Evolutionary conservation across 2,329 filamentous ascomycete species (phyloP), one percentile per base, ranked within the genome.

Genomic region (Talaromyces sp.): DNA sequence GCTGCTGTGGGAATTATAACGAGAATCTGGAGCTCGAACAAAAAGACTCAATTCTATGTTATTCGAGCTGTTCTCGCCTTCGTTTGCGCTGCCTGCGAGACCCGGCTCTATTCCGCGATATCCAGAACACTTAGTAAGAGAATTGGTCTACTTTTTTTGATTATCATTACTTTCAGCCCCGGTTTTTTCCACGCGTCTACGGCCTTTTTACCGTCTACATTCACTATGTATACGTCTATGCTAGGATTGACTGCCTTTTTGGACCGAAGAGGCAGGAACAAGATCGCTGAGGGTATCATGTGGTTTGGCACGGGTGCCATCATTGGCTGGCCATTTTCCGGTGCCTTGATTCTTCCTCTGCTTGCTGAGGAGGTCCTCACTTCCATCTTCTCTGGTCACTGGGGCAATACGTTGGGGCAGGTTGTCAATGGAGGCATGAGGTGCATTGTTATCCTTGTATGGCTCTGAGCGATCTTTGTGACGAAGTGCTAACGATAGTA

Each of bases 171-270:
- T 59, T 88, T 89, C 65, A 96, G 90, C 67, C 91, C 95, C 0
- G 95, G 95, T 50, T 96, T 97, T 84, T 98, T 97, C 75, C 92
- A 97, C 77, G 90, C 95, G 4, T 92, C 92, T 65, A 86, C 90
- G 1, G 88, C 94, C 6, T 97, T 91, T 73, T 82, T 99, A 5
- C 95, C 95, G 0, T 97, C 93, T 9, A 97, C 90, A 77, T 99
- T 99, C 74, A 90, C 95, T 73, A 99, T 99, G 95, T 97, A 96
- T 76, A 91, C 89, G 66, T 89, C 87, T 15, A 95, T 95, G 84
- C 82, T 98, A 8, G 95, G 93, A 11, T 87, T 93, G 63, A 86
- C 93, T 1, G 88, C 92, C 0, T 99, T 98, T 77, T 90, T 99
- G 86, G 91, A 97, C 78, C 95, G 91, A 89, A 86, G 86, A 43